Base-by-base conservation (phyloP, 805 yeast genomes). In the Candida nitratophila region DNA sequence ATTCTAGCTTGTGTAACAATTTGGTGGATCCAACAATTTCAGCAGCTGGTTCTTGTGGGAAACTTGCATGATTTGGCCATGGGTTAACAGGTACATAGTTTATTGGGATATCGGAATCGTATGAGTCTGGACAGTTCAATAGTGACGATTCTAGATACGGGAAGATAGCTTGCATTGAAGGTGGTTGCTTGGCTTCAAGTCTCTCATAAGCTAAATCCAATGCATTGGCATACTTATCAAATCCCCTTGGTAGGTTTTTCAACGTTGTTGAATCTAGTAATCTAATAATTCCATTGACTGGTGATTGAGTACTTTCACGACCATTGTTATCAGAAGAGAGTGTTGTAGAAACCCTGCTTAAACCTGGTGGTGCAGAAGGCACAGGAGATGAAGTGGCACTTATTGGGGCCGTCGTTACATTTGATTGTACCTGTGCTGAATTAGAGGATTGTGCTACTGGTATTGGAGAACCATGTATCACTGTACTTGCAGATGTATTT, bases 111-210 rank as follows among this genome's bases (percentile, higher is more conserved):
- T 91, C 97, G 2, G 95, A 83, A 60, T 91, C 95, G 46, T 81
- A 76, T 1, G 98, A 86, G 64, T 93, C 98, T 0, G 99, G 98
- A 60, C 97, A 88, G 55, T 86, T 85, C 52, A 86, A 69, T 47
- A 87, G 70, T 3, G 97, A 89, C 1, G 84, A 76, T 59, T 87
- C 95, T 51, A 91, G 69, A 52, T 77, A 68, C 46, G 73, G 72
- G 41, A 76, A 66, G 21, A 86, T 79, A 2, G 75, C 60, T 26
- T 71, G 70, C 47, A 77, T 68, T 16, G 81, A 70, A 24, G 77
- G 69, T 21, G 86, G 83, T 42, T 74, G 69, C 9, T 44, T 47
- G 5, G 32, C 37, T n/a, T 48, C 44, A 17, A 56, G 24, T 37
- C 67, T 51, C n/a, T 59, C 55, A 46, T 63, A 67, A 14, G 68